These are phyloP conservation scores for Postia placenta DNA, from an alignment of 768 basidiomycete species.

Conservation along the genomic window DNA sequence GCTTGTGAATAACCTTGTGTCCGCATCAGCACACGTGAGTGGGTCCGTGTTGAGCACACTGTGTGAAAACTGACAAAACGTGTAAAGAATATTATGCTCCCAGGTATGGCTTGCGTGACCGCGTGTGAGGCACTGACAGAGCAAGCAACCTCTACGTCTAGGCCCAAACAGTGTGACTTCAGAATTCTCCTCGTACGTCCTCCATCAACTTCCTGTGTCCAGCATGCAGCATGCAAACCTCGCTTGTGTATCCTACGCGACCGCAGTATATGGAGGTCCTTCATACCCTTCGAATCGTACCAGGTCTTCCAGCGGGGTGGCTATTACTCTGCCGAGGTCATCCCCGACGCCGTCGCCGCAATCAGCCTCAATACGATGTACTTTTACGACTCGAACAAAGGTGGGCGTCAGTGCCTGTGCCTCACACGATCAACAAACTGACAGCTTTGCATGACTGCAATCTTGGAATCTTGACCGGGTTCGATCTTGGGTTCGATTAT, in stretches of 20 bases:
- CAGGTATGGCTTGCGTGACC: constrained; percentile 36
- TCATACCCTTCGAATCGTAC: constrained; percentile 72
- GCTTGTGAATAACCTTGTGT: constrained; percentile 13
- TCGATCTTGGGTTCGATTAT: no score
- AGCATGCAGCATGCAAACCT: background rate
- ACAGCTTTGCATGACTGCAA: no score
- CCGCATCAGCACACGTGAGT: constrained; percentile 51
- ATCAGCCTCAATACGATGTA: constrained; percentile 89
- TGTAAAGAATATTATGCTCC: constrained; percentile 55
- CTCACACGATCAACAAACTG: background rate
- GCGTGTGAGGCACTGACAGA: constrained; percentile 1
- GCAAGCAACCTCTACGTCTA: constrained; percentile 19
- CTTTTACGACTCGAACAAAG: constrained; percentile 87
- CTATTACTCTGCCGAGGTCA: constrained; percentile 76
- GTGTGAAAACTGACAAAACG: background rate
- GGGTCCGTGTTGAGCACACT: background rate
- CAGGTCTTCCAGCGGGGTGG: constrained; percentile 87
- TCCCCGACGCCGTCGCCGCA: constrained; percentile 68
- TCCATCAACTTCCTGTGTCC: background rate
- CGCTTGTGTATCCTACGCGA: background rate
- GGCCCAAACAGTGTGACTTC: constrained; percentile 66
- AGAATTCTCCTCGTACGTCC: constrained; percentile 60
- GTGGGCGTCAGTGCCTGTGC: constrained; percentile 28
- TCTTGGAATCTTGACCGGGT: no score
- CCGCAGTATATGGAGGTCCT: constrained; percentile 69